Evolutionary conservation across 371 early-diverging fungal genomes (phyloP).

Genomic region (Mortierella sp.): DNA sequence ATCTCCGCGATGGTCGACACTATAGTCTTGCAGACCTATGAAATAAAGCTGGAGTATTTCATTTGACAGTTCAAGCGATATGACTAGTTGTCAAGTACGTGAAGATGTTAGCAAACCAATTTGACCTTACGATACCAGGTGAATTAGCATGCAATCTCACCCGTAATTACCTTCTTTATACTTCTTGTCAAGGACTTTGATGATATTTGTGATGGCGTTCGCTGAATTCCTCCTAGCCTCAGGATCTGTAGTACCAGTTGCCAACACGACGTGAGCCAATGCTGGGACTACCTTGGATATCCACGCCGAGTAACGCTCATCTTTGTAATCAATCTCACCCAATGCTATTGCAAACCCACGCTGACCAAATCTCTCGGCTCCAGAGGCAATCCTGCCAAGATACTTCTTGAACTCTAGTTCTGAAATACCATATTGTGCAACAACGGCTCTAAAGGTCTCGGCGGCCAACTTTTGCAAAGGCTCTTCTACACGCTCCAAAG

Average conservation of each 20-base stretch:
- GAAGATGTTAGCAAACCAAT: neutral
- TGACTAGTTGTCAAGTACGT: conserved; percentile 30
- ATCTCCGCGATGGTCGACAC: conserved; percentile 92
- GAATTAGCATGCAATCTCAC: neutral
- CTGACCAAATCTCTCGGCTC: conserved; percentile 62
- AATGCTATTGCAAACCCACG: conserved; percentile 79
- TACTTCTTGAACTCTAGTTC: conserved; percentile 29
- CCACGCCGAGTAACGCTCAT: conserved; percentile 6
- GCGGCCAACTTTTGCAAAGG: conserved; percentile 75
- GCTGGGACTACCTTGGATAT: conserved; percentile 8
- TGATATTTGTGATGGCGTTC: conserved; percentile 63
- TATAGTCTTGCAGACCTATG: conserved; percentile 85
- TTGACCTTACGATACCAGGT: too few relatives aligned
- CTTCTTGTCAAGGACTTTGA: conserved; percentile 51
- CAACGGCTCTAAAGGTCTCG: conserved; percentile 65
- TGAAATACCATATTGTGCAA: conserved; percentile 58
- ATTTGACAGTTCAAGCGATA: conserved; percentile 60
- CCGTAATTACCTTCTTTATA: conserved; percentile 61
- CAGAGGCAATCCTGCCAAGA: conserved; percentile 49
- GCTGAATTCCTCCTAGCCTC: conserved; percentile 80
- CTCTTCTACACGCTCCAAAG: conserved; percentile 80
- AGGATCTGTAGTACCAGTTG: conserved; percentile 62
- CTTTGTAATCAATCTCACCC: conserved; percentile 66
- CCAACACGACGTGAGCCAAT: conserved; percentile 4
- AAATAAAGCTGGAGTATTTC: conserved; percentile 61